phyloP scores from a whole-genome alignment of 1,284 basidiomycete genomes.

The Somion occarium region DNA sequence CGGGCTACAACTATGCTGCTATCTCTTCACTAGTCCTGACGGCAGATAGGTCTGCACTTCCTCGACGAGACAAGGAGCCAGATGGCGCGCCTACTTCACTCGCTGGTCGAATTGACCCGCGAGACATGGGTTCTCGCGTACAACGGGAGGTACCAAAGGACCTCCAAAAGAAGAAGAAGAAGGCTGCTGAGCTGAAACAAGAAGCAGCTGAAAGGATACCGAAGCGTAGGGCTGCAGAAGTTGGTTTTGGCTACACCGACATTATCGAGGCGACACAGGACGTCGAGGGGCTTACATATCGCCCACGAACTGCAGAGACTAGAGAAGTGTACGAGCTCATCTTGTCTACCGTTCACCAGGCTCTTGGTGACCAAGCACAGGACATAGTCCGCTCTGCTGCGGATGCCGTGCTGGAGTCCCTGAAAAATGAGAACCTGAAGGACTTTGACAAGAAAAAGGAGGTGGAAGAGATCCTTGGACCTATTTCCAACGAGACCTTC shows the following conservation, averaged over 20 bases:
- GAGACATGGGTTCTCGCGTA: conserved; percentile 93
- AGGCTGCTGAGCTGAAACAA: conserved; percentile 48
- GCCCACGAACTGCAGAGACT: conserved; percentile 91
- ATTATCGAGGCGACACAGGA: conserved; percentile 92
- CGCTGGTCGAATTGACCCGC: conserved; percentile 85
- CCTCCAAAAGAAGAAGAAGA: conserved; percentile 94
- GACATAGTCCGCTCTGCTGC: conserved; percentile 95
- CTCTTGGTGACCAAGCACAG: conserved; percentile 92
- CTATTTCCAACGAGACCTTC: conserved; percentile 74
- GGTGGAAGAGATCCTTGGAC: conserved; percentile 77
- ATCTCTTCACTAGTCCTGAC: conserved; percentile 86
- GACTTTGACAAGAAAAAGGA: conserved; percentile 99
- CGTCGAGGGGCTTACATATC: conserved; percentile 90
- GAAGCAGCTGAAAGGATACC: conserved; percentile 53
- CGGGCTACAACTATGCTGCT: conserved; percentile 87
- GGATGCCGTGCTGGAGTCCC: conserved; percentile 83
- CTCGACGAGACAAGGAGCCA: conserved; percentile 87
- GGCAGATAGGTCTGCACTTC: conserved; percentile 71
- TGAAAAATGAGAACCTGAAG: conserved; percentile 89
- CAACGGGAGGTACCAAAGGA: conserved; percentile 84
- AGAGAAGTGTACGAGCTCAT: conserved; percentile 94
- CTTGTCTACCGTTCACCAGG: conserved; percentile 76
- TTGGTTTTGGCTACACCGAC: conserved; percentile 77
- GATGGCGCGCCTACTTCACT: conserved; percentile 95
- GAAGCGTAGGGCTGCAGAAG: conserved; percentile 47